phyloP scores from a whole-genome alignment of 345 rosid species.

The Draba incana region DNA sequence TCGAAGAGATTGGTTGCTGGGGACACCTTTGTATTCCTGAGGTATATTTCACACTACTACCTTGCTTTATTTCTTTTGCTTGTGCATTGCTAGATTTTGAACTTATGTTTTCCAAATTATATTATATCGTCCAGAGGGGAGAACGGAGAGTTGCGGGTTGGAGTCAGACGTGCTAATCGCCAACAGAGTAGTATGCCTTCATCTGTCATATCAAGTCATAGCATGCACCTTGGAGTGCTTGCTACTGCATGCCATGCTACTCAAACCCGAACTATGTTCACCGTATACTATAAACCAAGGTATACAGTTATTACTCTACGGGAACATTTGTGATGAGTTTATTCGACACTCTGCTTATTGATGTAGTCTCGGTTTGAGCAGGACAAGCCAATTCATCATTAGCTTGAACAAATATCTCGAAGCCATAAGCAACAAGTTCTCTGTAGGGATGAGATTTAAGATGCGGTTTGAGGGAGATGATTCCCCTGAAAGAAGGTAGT shows the following conservation, averaged over 20 bases:
- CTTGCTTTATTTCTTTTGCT: slow-evolving; percentile 12
- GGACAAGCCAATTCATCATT: slow-evolving; percentile 91
- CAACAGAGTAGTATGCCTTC: slow-evolving; percentile 81
- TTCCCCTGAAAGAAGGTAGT: slow-evolving; percentile 87
- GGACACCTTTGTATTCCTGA: slow-evolving; percentile 85
- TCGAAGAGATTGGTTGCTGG: slow-evolving; percentile 88
- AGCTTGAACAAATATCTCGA: slow-evolving; percentile 76
- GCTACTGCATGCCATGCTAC: slow-evolving; percentile 92
- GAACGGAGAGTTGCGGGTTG: slow-evolving; percentile 75
- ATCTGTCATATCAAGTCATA: slow-evolving; percentile 89
- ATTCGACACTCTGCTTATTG: slow-evolving; percentile 17
- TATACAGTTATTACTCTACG: slow-evolving; percentile 38
- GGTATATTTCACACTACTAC: slow-evolving; percentile 48
- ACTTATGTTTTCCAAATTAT: slow-evolving; percentile 7
- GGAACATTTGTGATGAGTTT: slow-evolving; percentile 14
- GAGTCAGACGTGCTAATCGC: slow-evolving; percentile 69
- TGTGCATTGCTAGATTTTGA: slow-evolving; percentile 15
- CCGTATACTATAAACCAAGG: slow-evolving; percentile 94
- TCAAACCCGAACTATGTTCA: slow-evolving; percentile 65
- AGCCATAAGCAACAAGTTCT: slow-evolving; percentile 61
- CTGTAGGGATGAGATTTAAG: slow-evolving; percentile 83
- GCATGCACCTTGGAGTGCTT: slow-evolving; percentile 96
- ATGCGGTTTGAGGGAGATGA: slow-evolving; percentile 96
- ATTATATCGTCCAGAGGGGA: slow-evolving; percentile 56
- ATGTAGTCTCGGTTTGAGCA: slow-evolving; percentile 41